Conservation (phyloP, 176 grass and related monocot genomes). For the Phoenix roebelenii region DNA sequence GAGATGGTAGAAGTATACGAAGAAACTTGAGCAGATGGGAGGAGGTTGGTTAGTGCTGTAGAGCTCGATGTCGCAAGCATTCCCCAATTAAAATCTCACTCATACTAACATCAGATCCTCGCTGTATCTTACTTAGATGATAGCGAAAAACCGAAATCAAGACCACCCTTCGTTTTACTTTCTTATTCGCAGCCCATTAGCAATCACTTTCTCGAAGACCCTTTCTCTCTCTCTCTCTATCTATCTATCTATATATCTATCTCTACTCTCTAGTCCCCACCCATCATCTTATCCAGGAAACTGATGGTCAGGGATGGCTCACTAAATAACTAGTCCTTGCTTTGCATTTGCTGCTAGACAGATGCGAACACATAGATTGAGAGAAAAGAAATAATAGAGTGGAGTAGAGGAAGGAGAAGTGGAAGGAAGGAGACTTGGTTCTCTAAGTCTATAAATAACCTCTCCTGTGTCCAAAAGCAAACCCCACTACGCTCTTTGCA, state of each 20-base stretch:
- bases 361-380: neutral
- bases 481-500: neutral
- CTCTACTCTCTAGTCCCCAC: slow-evolving; percentile 25
- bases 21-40: neutral
- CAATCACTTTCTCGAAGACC: slow-evolving; percentile 20
- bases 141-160: slow-evolving; percentile 9
- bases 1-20: neutral
- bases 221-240: slow-evolving; percentile 7
- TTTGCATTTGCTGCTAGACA: slow-evolving; percentile 2
- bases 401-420: neutral
- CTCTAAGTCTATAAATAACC: neutral
- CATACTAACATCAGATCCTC: slow-evolving; percentile 4
- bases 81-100: slow-evolving; percentile 2
- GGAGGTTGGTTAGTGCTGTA: too few species aligned
- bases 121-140: slow-evolving; percentile 4
- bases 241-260: slow-evolving; percentile 20
- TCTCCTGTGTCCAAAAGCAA: neutral
- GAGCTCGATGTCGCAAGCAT: slow-evolving; percentile 3
- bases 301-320: neutral
- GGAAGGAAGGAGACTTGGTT: neutral
- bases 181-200: slow-evolving; percentile 30
- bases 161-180: slow-evolving; percentile 13
- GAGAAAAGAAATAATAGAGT: neutral
- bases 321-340: slow-evolving; percentile 6
- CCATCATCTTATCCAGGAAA: slow-evolving; percentile 24